phyloP scores from a whole-genome alignment of 108 stramenopile species.

The Fragilaria crotonensis region DNA sequence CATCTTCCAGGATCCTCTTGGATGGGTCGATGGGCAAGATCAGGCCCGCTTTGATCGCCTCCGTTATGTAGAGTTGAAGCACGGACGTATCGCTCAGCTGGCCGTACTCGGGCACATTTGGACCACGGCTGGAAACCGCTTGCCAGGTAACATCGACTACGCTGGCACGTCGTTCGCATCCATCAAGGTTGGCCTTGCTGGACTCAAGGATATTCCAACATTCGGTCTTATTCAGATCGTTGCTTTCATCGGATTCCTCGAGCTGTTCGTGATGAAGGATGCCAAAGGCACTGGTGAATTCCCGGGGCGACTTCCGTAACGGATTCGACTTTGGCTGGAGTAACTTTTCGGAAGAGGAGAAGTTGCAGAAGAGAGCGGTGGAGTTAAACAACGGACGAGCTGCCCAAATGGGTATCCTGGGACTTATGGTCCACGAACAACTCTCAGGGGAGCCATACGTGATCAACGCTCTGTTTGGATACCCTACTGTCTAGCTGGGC shows the following conservation, averaged over 20 bases:
- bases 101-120: constrained; percentile 83
- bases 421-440: constrained; percentile 84
- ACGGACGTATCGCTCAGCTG: constrained; percentile 81
- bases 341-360: constrained; percentile 48
- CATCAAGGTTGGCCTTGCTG: constrained; percentile 63
- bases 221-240: constrained; percentile 61
- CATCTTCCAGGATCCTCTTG: constrained; percentile 80
- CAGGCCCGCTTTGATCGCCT: constrained; percentile 37
- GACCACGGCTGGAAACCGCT: constrained; percentile 53
- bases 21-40: constrained; percentile 32
- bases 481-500: too few relatives aligned
- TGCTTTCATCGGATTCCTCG: constrained; percentile 61
- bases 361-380: constrained; percentile 67
- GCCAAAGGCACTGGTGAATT: constrained; percentile 41
- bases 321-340: constrained; percentile 74
- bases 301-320: constrained; percentile 75
- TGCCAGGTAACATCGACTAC: constrained; percentile 46
- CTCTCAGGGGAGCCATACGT: too few relatives aligned
- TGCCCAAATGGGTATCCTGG: constrained; percentile 88
- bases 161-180: constrained; percentile 45
- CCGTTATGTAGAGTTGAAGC: constrained; percentile 73
- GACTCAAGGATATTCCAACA: constrained; percentile 31
- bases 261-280: constrained; percentile 67
- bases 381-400: constrained; percentile 91
- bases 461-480: too few relatives aligned